Evolutionary conservation across 2,329 filamentous ascomycete species (phyloP).

Genomic region (Cercospora zeina): DNA sequence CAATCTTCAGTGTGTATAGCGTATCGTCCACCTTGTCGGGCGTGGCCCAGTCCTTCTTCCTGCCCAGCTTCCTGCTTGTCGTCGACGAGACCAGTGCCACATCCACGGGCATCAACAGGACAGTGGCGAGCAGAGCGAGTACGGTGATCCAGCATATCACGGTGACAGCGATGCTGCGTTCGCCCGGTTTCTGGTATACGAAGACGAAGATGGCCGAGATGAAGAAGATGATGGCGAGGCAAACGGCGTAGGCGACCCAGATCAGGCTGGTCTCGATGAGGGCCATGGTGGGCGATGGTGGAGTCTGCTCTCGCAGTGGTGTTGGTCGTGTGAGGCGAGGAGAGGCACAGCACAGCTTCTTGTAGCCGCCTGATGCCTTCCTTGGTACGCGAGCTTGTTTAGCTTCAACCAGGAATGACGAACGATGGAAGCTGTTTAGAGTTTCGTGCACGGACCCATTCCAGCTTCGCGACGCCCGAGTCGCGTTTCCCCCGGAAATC

Average conservation of each 20-base stretch:
- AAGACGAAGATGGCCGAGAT: constrained; percentile 84
- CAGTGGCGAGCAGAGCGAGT: constrained; percentile 83
- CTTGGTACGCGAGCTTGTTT: neutral
- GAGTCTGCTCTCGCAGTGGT: neutral
- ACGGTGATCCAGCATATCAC: constrained; percentile 83
- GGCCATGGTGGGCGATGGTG: constrained; percentile 51
- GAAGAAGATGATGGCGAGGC: constrained; percentile 71
- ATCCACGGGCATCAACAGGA: constrained; percentile 90
- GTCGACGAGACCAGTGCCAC: constrained; percentile 93
- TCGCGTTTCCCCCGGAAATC: neutral
- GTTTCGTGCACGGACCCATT: neutral
- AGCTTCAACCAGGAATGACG: neutral
- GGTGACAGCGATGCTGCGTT: constrained; percentile 79
- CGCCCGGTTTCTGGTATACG: constrained; percentile 84
- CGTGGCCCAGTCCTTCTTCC: constrained; percentile 93
- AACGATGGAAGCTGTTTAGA: neutral
- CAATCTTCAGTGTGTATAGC: constrained; percentile 74
- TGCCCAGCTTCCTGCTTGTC: constrained; percentile 69
- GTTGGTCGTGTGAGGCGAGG: constrained; percentile 1
- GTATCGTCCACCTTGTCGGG: constrained; percentile 76
- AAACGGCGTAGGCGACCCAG: constrained; percentile 89
- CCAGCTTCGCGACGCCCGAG: neutral
- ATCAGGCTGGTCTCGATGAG: constrained; percentile 86
- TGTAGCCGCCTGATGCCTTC: neutral
- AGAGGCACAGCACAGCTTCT: constrained; percentile 3